phyloP scores from a whole-genome alignment of 2,329 filamentous ascomycete species.

The Beauveria brongniartii region DNA sequence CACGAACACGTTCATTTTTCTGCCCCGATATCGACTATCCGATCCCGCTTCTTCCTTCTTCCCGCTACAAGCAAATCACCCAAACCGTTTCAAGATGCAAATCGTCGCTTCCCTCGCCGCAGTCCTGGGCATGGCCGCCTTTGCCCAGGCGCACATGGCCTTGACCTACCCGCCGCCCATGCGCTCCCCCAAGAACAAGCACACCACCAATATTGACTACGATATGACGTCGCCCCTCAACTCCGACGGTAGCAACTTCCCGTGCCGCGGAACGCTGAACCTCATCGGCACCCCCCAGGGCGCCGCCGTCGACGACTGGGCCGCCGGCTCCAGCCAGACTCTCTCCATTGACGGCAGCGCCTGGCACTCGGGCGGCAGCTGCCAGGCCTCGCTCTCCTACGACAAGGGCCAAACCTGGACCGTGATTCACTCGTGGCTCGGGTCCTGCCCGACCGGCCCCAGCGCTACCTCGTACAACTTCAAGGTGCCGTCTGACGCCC shows the following conservation, averaged over 20 bases:
- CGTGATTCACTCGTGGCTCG: conserved; percentile 54
- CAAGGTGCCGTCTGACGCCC: conserved; percentile 55
- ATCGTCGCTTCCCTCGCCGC: conserved; percentile 24
- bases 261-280: conserved; percentile 61
- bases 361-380: conserved; percentile 62
- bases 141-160: conserved; percentile 48
- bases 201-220: conserved; percentile 52
- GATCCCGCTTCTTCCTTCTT: not conserved
- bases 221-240: conserved; percentile 61
- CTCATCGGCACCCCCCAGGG: conserved; percentile 42
- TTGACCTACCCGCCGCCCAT: conserved; percentile 46
- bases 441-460: conserved; percentile 38
- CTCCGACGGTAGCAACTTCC: conserved; percentile 55
- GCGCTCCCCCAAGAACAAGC: conserved; percentile 44
- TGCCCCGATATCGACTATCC: not conserved
- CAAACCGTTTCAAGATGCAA: conserved; percentile 10
- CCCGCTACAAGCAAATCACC: conserved; percentile 12
- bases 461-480: conserved; percentile 52
- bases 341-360: conserved; percentile 57
- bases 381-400: conserved; percentile 67
- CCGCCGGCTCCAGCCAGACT: conserved; percentile 52
- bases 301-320: conserved; percentile 50
- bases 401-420: conserved; percentile 63
- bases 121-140: conserved; percentile 33
- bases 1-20: not conserved